Evolutionary conservation across 495 filamentous ascomycete species (phyloP), one percentile per base, ranked within the genome.

Genomic region (Letharia lupina): DNA sequence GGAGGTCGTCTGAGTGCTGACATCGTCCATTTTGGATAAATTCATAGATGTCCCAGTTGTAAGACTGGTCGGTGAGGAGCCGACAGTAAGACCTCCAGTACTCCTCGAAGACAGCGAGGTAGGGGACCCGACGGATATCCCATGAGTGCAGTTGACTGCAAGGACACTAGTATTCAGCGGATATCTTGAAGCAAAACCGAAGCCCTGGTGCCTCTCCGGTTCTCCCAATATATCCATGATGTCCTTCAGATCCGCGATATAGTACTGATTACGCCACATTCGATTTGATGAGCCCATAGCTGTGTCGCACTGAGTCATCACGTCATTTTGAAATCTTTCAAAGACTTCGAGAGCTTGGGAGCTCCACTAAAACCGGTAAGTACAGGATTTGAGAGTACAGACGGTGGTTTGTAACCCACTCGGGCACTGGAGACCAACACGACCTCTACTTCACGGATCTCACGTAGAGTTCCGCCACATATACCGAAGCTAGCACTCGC

Each of bases 381-480:
- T 35, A 63, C 16, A 47, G 13, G 9, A 63, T 20, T 45, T 13
- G 23, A 13, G 33, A 39, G 18, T 10, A 39, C 4, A 3, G 9
- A 20, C 45, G 37, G 11, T 37, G 31, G 40, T 12, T 13, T 42
- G 10, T 42, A 39, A 28, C 45, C 52, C 50, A 63, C 61, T 37
- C 50, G 47, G 61, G 31, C 61, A 37, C 61, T 63, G 20, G 33
- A 37, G 31, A 50, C 13, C 61, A 63, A 63, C 18, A 15, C 33
- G 33, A 63, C 45, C 61, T 63, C 61, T 15, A 63, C 45, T 39
- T 63, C 61, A 28, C 61, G 61, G n/a, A n/a, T 20, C 20, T 63
- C 50, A 13, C 9, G 31, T 35, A 63, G 45, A 18, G 42, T 39
- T 18, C 61, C 61, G 28, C 40, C 42, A 20, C 44, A 37, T 63